Evolutionary conservation across 2,329 filamentous ascomycete species (phyloP).

Genomic region (Albifimbria verrucaria): DNA sequence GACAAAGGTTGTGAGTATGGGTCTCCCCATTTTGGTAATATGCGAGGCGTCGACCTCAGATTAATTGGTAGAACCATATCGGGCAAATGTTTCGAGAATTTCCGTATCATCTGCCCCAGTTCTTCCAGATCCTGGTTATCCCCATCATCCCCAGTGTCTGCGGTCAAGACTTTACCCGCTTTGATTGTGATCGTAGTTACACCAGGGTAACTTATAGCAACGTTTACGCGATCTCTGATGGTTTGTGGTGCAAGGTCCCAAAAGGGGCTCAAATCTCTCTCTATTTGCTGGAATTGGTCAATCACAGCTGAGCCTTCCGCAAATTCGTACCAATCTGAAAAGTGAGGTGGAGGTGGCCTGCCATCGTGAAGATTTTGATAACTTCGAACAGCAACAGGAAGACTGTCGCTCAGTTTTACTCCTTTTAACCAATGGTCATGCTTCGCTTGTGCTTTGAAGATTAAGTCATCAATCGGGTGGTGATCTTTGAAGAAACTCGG

Average conservation of each 20-base stretch:
- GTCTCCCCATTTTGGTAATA: constrained; percentile 60
- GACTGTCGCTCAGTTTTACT: constrained; percentile 43
- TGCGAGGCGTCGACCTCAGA: constrained; percentile 44
- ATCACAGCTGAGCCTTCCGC: constrained; percentile 70
- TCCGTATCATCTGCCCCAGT: constrained; percentile 63
- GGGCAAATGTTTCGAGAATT: constrained; percentile 70
- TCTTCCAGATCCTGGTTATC: constrained; percentile 36
- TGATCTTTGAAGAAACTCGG: constrained; percentile 23
- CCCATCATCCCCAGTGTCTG: constrained; percentile 26
- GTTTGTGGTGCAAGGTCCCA: constrained; percentile 68
- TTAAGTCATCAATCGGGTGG: constrained; percentile 47
- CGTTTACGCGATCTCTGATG: constrained; percentile 57
- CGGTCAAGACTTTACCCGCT: constrained; percentile 54
- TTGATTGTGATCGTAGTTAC: constrained; percentile 56
- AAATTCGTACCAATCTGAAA: constrained; percentile 81
- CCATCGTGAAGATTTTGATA: constrained; percentile 55
- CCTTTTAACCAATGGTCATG: constrained; percentile 47
- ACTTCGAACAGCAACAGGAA: constrained; percentile 43
- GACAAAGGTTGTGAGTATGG: constrained; percentile 13
- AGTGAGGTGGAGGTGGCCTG: constrained; percentile 72
- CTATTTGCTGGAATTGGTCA: constrained; percentile 79
- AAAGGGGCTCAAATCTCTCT: constrained; percentile 71
- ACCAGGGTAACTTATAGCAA: constrained; percentile 36
- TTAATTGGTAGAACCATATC: constrained; percentile 87
- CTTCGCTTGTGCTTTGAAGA: constrained; percentile 45